These are phyloP conservation scores for Hypholoma fasciculare DNA, from an alignment of 768 basidiomycete species.

Conservation along the genomic window DNA sequence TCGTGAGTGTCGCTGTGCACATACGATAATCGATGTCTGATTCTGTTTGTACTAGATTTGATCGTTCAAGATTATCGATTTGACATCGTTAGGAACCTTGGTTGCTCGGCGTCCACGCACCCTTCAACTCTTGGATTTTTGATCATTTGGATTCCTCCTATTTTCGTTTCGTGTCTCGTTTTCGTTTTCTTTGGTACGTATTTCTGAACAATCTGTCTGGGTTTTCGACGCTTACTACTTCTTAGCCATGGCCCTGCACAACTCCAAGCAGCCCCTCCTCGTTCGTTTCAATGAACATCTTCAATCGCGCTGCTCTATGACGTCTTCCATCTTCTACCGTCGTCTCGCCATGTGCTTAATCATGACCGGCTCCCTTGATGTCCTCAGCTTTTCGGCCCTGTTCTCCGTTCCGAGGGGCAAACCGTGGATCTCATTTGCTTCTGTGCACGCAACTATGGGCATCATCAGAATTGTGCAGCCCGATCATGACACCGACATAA, in stretches of 20 bases:
- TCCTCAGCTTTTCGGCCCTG: constrained; percentile 38
- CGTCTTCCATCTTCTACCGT: constrained; percentile 52
- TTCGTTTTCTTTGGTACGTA: constrained; percentile 43
- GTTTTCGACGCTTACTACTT: neutral
- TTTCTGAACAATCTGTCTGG: neutral
- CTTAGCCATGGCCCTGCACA: constrained; percentile 34
- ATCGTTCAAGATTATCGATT: constrained; percentile 64
- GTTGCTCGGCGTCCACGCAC: constrained; percentile 51
- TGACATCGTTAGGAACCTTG: constrained; percentile 56
- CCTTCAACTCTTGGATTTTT: constrained; percentile 40
- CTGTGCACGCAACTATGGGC: constrained; percentile 43
- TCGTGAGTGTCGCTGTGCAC: constrained; percentile 41
- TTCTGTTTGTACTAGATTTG: constrained; percentile 37
- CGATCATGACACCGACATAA: constrained; percentile 1
- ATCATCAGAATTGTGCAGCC: constrained; percentile 32
- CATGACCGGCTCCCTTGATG: constrained; percentile 42
- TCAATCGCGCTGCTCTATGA: constrained; percentile 41
- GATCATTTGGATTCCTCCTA: constrained; percentile 46
- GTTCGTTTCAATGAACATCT: constrained; percentile 31
- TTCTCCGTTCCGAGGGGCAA: constrained; percentile 29
- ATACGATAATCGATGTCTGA: neutral
- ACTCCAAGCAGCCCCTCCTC: constrained; percentile 25
- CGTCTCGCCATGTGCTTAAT: constrained; percentile 49
- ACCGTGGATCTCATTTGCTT: constrained; percentile 46
- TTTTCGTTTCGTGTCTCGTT: constrained; percentile 40